Evolutionary conservation across 164 flowering plant genomes (phyloP), one percentile per base, ranked within the genome.

Genomic region (Berberis thunbergii): DNA sequence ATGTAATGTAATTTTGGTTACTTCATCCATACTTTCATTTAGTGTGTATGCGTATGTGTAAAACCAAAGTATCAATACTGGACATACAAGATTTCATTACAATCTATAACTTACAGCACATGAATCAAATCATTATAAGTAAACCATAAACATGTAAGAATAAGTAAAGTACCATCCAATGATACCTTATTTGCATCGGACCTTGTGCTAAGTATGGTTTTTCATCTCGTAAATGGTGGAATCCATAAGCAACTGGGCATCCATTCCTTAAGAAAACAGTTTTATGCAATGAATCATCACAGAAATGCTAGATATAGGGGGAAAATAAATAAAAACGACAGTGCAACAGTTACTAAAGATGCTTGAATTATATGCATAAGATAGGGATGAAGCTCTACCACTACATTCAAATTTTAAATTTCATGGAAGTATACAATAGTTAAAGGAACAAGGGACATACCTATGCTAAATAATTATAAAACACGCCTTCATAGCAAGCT

Each of bases 241-340:
- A 95, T 53, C 98, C 98, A 80, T 91, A 95, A 68, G 99, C 97
- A 67, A 95, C 95, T 86, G 96, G 6, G 99, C 99, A 80, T 95
- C 99, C 99, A 95, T 94, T 70, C 97, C 98, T 93, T 79, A 46
- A 69, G 3, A 42, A 64, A 38, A 54, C 42, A 38, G 59, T 54
- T 6, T 49, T 55, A 67, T 49, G 57, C 26, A 61, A 12, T 45
- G 38, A 26, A 53, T 5, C 56, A 10, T 5, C 26, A 10, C 7
- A 11, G 10, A 10, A 54, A 4, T 26, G 39, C 40, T 13, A 54
- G 62, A 6, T 44, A 2, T 4, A 41, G 41, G 41, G 2, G 7
- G 26, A 26, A 40, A 41, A 40, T 46, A 46, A 46, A 4, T 8
- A 46, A 46, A 26, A 26, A 26, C 26, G 26, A 26, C 26, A 0